Conservation (phyloP, 2,329 filamentous ascomycete genomes). For the Thielaviopsis populi region DNA sequence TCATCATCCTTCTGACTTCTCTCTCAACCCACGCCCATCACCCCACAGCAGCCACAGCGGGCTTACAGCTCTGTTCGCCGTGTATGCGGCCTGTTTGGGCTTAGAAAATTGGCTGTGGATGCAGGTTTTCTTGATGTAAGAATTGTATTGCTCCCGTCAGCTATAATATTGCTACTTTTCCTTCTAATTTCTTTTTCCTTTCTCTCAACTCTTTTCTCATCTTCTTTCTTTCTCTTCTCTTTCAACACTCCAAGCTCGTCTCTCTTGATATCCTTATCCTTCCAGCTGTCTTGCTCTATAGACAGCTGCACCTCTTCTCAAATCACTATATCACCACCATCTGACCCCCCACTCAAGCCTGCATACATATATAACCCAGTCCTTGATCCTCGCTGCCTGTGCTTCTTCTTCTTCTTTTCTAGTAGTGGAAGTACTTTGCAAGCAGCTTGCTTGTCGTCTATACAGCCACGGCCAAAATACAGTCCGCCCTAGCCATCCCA, state of each 20-base stretch:
- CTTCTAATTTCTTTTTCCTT: background rate
- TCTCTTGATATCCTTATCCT: background rate
- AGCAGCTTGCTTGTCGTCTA: background rate
- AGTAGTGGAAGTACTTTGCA: background rate
- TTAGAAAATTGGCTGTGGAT: background rate
- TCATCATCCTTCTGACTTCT: background rate
- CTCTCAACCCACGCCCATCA: background rate
- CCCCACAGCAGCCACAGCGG: background rate
- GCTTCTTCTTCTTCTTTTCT: background rate
- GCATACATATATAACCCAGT: constrained; percentile 3
- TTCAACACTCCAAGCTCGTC: background rate
- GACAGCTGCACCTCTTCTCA: background rate
- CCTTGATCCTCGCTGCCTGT: background rate
- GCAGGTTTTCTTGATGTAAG: background rate
- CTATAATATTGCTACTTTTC: background rate
- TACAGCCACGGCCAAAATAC: background rate
- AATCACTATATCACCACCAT: background rate
- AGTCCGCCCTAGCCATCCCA: background rate
- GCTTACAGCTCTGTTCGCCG: background rate
- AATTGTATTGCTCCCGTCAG: background rate
- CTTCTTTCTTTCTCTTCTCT: background rate
- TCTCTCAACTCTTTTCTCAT: background rate
- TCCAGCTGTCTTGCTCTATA: background rate
- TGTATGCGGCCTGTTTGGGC: background rate
- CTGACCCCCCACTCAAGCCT: background rate